Base-by-base conservation (phyloP, 306 rosid species). In the Myrica gale region DNA sequence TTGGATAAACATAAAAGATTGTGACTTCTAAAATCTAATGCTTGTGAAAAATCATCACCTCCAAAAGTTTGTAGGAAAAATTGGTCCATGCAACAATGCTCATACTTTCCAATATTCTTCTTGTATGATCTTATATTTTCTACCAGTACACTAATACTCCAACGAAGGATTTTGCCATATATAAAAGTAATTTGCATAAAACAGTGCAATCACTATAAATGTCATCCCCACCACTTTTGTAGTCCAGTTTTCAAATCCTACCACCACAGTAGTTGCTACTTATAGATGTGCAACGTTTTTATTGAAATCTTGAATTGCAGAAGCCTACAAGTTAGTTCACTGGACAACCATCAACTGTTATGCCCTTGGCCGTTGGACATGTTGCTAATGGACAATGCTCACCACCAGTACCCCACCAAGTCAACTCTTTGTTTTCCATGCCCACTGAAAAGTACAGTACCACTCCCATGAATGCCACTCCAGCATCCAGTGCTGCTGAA, bases 401-500 rank as follows among this genome's bases (percentile, higher is more conserved):
- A 39, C 96, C 97, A 0, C 26, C 71, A 19, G 65, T 87, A 39
- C 96, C 96, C 97, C 97, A 92, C 97, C 97, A 90, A 45, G 16
- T 20, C 32, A 90, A 5, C n/a, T 76, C 70, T 76, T 19, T 87
- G 15, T 86, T 75, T 61, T 87, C 97, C 77, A 90, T 55, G 46
- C 92, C 84, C 6, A 90, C 56, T 5, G 90, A 74, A 51, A 89
- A 88, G 78, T 87, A 92, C 47, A 90, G 69, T 21, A 92, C 10
- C 39, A 92, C 87, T 4, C 84, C 90, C 97, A 92, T 92, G 75
- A 92, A 90, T 77, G 97, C 96, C 76, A 92, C 89, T 5, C 97
- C 97, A 5, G 90, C 92, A 79, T 92, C 97, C 67, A 92, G 76
- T 79, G 96, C 96, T 4, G 93, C 93, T 39, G 97, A 92, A 15